These are phyloP conservation scores for Tetradesmus lagerheimii DNA, from an alignment of 139 green algal species.

Conservation along the genomic window DNA sequence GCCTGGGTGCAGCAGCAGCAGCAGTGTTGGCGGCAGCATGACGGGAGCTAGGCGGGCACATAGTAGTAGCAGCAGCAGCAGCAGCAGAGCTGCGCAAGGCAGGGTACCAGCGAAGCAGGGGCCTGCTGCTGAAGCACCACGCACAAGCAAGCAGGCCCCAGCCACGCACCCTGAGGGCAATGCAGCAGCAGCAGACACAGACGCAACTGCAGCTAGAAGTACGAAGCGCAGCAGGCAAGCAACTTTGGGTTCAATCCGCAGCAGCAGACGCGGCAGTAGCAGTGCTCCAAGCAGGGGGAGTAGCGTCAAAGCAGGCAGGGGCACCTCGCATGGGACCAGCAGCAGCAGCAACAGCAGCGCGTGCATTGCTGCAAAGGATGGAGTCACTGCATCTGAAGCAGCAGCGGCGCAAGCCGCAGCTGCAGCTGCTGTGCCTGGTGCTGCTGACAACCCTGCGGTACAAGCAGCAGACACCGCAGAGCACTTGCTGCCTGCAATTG, in stretches of 20 bases:
- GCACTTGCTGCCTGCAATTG: not conserved
- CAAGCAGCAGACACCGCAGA: not conserved
- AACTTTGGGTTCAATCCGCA: no score
- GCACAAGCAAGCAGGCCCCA: not conserved
- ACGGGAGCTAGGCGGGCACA: no score
- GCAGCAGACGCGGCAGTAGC: not conserved
- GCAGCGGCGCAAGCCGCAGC: no score
- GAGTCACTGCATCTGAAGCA: not conserved
- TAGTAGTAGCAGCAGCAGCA: not conserved
- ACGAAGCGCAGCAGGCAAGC: no score
- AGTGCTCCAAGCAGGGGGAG: no score
- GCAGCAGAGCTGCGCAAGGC: not conserved
- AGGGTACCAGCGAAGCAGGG: not conserved
- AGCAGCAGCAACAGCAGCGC: not conserved
- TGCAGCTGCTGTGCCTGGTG: no score
- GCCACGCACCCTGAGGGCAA: no score
- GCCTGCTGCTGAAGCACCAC: not conserved
- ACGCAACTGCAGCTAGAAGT: no score
- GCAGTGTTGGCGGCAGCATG: not conserved
- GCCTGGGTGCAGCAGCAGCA: not conserved
- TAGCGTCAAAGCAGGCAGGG: no score
- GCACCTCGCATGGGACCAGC: not conserved
- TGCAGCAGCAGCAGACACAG: no score
- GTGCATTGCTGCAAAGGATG: no score
- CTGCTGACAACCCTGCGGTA: no score